phyloP scores from a whole-genome alignment of 129 eudicot species.

The Centella asiatica region DNA sequence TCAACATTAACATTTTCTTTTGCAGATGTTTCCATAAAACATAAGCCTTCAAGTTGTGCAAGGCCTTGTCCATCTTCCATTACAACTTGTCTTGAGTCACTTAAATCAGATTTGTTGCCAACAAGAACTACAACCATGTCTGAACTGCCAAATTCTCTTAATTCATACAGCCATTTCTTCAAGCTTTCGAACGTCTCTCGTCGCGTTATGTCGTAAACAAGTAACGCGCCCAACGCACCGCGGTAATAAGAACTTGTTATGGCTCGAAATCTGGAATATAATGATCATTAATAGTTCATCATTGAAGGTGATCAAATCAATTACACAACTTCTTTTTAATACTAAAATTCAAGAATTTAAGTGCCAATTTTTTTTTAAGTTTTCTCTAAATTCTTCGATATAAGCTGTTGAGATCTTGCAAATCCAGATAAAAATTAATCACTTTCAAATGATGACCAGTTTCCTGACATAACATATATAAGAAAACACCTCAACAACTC shows the following conservation, averaged over 20 bases:
- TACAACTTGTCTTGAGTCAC: slow-evolving; percentile 42
- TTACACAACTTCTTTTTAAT: too few relatives aligned
- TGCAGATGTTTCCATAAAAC: slow-evolving; percentile 76
- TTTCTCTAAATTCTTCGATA: too few relatives aligned
- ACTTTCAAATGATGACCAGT: too few relatives aligned
- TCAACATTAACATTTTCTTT: slow-evolving; percentile 67
- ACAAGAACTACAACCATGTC: slow-evolving; percentile 72
- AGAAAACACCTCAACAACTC: too few relatives aligned
- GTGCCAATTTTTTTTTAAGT: too few relatives aligned
- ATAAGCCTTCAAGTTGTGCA: slow-evolving; percentile 58
- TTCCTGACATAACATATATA: too few relatives aligned
- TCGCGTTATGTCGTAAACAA: slow-evolving; percentile 71
- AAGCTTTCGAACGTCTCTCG: slow-evolving; percentile 50
- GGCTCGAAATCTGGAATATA: slow-evolving; percentile 67
- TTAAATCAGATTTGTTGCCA: slow-evolving; percentile 66
- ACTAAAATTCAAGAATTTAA: too few relatives aligned
- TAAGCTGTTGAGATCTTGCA: too few relatives aligned
- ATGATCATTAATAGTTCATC: too few relatives aligned
- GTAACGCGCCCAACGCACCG: slow-evolving; percentile 69
- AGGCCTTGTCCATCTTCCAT: slow-evolving; percentile 53
- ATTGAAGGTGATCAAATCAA: too few relatives aligned
- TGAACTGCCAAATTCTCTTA: slow-evolving; percentile 45
- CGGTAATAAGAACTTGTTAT: slow-evolving; percentile 82
- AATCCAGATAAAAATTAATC: too few relatives aligned
- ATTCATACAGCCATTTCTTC: slow-evolving; percentile 64